phyloP scores from a whole-genome alignment of 495 filamentous ascomycete genomes.

The Haplographium delicatum region DNA sequence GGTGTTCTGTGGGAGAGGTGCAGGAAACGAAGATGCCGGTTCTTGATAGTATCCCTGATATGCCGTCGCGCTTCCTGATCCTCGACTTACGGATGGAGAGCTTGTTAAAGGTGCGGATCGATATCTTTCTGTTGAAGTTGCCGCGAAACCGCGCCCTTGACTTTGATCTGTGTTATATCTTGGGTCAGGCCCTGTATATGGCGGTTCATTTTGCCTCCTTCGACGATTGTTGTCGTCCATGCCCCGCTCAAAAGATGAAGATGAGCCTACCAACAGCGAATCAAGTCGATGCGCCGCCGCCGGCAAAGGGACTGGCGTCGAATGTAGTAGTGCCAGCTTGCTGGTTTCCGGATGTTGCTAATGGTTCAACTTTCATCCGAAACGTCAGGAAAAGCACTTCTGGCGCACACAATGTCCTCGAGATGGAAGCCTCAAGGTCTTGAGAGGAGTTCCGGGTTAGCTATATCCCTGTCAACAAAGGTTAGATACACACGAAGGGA shows the following conservation, averaged over 20 bases:
- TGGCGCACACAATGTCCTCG: not conserved
- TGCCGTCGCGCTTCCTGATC: slow-evolving; percentile 36
- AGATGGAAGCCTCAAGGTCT: not conserved
- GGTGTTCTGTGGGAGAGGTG: slow-evolving; percentile 40
- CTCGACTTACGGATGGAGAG: slow-evolving; percentile 28
- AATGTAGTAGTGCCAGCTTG: slow-evolving; percentile 58
- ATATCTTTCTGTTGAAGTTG: slow-evolving; percentile 41
- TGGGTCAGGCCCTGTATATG: slow-evolving; percentile 34
- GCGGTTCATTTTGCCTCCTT: slow-evolving; percentile 66
- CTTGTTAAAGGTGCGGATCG: slow-evolving; percentile 39
- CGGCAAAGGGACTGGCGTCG: slow-evolving; percentile 53
- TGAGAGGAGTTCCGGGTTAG: not conserved
- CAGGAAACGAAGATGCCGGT: slow-evolving; percentile 41
- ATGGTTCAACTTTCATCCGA: too few relatives aligned
- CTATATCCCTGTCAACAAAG: slow-evolving; percentile 10
- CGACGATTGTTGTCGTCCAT: slow-evolving; percentile 65
- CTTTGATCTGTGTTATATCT: slow-evolving; percentile 38
- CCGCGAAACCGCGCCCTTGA: slow-evolving; percentile 36
- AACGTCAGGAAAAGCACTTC: too few relatives aligned
- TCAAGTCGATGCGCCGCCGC: slow-evolving; percentile 49
- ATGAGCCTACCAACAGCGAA: slow-evolving; percentile 36
- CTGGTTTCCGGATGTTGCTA: slow-evolving; percentile 7
- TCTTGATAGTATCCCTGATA: slow-evolving; percentile 56
- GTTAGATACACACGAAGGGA: too few relatives aligned
- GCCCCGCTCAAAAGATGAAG: slow-evolving; percentile 41